Conservation (phyloP, 2,329 filamentous ascomycete species). For the Alternaria viburni region DNA sequence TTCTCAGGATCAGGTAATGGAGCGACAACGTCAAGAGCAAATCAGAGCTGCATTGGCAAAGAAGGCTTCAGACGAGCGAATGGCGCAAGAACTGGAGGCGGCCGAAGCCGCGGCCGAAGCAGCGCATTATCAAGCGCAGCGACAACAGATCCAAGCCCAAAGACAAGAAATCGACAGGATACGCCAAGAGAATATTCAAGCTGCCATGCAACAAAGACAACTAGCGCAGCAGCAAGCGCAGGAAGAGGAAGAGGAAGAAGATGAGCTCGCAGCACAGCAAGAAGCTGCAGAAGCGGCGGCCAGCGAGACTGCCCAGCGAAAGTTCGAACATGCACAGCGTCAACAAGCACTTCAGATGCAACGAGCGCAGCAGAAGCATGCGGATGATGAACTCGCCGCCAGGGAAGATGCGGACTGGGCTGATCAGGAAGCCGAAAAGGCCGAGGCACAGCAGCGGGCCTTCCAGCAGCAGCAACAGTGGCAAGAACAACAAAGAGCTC, state of each 20-base stretch:
- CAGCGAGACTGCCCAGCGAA: neutral
- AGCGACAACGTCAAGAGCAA: neutral
- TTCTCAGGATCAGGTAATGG: neutral
- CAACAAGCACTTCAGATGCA: neutral
- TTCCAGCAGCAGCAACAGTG: neutral
- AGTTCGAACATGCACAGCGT: neutral
- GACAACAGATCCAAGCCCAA: neutral
- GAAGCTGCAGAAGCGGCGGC: neutral
- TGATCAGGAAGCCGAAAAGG: neutral
- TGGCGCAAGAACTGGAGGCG: neutral
- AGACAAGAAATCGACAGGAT: neutral
- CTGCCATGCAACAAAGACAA: neutral
- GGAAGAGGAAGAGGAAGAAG: neutral
- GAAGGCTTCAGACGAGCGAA: neutral
- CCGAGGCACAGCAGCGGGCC: neutral
- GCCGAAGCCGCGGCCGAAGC: neutral
- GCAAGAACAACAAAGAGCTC: neutral
- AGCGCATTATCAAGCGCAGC: neutral
- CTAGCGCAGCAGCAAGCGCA: neutral
- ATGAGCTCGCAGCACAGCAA: neutral
- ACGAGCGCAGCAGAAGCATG: neutral
- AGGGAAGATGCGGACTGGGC: neutral
- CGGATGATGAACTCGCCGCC: neutral
- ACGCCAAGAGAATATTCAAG: neutral
- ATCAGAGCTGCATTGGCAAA: neutral